These are phyloP conservation scores for Mallotus repandus DNA, from an alignment of 441 rosid species.

Conservation along the genomic window DNA sequence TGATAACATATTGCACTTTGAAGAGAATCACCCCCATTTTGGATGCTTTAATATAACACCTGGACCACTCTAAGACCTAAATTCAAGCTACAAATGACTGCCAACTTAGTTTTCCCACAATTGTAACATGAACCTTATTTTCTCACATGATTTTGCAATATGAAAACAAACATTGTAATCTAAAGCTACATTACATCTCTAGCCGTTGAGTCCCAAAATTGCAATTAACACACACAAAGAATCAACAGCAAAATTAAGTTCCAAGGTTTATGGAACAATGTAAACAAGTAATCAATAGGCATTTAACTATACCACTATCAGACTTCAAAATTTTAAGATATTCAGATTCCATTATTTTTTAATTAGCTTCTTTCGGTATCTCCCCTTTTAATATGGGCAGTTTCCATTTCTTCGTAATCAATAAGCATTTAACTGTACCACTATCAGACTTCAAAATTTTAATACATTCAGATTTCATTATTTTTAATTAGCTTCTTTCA, in stretches of 20 bases:
- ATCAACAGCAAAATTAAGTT: background rate
- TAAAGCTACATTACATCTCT: background rate
- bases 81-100: background rate
- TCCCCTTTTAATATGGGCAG: background rate
- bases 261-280: background rate
- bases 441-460: background rate
- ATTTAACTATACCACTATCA: background rate
- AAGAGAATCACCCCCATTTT: background rate
- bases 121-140: background rate
- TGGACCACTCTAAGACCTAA: background rate
- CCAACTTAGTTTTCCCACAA: slow-evolving; percentile 5
- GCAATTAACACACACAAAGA: background rate
- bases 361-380: background rate
- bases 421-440: background rate
- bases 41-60: background rate
- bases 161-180: background rate
- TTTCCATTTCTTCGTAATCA: background rate
- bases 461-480: background rate
- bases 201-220: background rate
- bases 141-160: background rate
- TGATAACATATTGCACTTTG: background rate
- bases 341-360: background rate
- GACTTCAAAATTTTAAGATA: background rate
- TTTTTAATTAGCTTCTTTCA: background rate
- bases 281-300: background rate